Conservation (phyloP, 805 yeast species). For the Candida multigemmis region DNA sequence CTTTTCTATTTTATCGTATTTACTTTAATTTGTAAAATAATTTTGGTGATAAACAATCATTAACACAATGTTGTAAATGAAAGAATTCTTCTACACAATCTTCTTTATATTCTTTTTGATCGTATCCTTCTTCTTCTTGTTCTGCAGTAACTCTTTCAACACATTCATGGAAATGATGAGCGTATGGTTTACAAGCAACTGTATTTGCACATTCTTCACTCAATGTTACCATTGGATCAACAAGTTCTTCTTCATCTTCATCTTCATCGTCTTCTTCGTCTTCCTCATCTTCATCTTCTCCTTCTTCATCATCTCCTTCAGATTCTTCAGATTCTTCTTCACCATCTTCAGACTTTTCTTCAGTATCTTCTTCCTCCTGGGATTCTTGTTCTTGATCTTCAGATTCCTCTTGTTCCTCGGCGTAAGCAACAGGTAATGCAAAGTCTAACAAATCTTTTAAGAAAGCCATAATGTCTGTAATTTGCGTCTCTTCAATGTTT, state of each 20-base stretch:
- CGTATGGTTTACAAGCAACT: conserved; percentile 57
- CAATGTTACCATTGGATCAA: conserved; percentile 28
- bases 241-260: conserved; percentile 61
- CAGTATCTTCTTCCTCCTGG: conserved; percentile 9
- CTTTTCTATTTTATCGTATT: conserved; percentile 6
- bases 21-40: conserved; percentile 81
- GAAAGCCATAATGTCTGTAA: conserved; percentile 39
- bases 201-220: conserved; percentile 58
- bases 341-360: conserved; percentile 26
- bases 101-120: conserved; percentile 74
- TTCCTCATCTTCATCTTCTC: conserved; percentile 41
- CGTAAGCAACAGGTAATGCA: conserved; percentile 75
- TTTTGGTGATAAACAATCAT: conserved; percentile 87
- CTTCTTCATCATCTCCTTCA: conserved; percentile 23
- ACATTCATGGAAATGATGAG: conserved; percentile 92
- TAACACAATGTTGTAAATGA: conserved; percentile 91
- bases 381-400: conserved; percentile 5
- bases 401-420: conserved; percentile 42
- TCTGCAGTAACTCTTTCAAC: conserved; percentile 88
- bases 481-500: too few species aligned
- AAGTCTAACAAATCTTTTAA: conserved; percentile 73
- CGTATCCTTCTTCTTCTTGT: conserved; percentile 79
- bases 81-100: conserved; percentile 97
- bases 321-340: conserved; percentile 28
- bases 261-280: conserved; percentile 57